phyloP scores from a whole-genome alignment of 2,329 filamentous ascomycete species.

The Rutstroemia sp. region DNA sequence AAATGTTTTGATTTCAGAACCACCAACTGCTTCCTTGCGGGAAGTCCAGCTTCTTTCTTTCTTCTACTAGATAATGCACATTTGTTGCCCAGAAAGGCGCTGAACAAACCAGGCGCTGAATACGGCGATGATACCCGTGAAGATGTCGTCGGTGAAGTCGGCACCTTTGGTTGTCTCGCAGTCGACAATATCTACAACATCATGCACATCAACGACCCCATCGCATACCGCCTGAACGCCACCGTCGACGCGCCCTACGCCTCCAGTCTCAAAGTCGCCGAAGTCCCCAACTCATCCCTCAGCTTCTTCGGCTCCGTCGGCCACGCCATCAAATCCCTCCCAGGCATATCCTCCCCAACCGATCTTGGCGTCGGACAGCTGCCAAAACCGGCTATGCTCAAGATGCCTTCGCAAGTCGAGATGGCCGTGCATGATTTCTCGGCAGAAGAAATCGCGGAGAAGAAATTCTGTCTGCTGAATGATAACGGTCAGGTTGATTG shows the following conservation, averaged over 20 bases:
- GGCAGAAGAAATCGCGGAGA: constrained; percentile 85
- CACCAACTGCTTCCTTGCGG: constrained; percentile 78
- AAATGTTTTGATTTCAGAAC: constrained; percentile 86
- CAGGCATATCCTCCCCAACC: constrained; percentile 40
- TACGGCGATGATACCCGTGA: constrained; percentile 47
- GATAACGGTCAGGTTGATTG: constrained; percentile 97
- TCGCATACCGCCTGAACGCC: constrained; percentile 88
- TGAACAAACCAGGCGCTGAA: constrained; percentile 68
- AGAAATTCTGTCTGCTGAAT: constrained; percentile 78
- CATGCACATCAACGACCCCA: constrained; percentile 62
- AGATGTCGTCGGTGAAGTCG: constrained; percentile 67
- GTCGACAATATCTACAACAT: constrained; percentile 97
- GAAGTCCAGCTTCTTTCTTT: constrained; percentile 90
- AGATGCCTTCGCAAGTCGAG: constrained; percentile 65
- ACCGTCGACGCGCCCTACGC: constrained; percentile 79
- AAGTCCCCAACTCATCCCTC: constrained; percentile 66
- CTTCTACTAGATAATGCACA: constrained; percentile 69
- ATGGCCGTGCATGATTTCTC: constrained; percentile 94
- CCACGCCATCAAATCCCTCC: constrained; percentile 53
- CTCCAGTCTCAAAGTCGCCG: constrained; percentile 65
- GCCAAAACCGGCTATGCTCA: constrained; percentile 30
- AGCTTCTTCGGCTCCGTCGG: constrained; percentile 59
- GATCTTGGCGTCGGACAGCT: constrained; percentile 33
- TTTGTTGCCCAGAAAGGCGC: constrained; percentile 69
- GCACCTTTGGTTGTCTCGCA: constrained; percentile 80